Percentiles rank a stretch among this genome's conserved stretches.
Evolutionary conservation across 257 asterid species (phyloP).

Genomic region (Nyctanthes arbortristis): DNA sequence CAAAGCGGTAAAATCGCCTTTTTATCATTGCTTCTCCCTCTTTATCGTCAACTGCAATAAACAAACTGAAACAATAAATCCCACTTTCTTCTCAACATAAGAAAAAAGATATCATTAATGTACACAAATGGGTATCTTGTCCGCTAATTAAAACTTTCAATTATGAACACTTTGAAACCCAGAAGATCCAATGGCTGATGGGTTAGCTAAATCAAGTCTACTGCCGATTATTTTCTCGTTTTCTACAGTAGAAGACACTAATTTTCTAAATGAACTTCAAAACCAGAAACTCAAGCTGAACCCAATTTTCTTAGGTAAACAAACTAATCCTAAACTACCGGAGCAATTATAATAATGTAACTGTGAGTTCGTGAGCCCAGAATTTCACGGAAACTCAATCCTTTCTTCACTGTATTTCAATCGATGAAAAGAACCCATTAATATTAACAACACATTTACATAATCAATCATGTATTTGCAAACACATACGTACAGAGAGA

Average conservation of each 20-base stretch:
- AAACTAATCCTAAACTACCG: background rate
- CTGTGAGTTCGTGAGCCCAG: background rate
- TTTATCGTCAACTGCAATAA: constrained; percentile 43
- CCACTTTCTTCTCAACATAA: no score
- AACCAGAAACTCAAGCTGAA: background rate
- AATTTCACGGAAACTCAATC: background rate
- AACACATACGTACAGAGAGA: background rate
- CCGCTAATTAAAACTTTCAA: no score
- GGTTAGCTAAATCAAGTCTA: background rate
- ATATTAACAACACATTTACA: background rate
- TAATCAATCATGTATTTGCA: background rate
- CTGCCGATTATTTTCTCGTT: background rate
- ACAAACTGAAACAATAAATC: constrained; percentile 10
- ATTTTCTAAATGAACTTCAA: background rate
- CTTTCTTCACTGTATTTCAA: background rate
- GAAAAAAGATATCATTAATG: no score
- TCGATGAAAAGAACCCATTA: background rate
- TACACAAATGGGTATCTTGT: no score
- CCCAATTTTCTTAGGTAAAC: background rate
- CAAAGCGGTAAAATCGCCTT: constrained; percentile 75
- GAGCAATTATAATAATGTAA: background rate
- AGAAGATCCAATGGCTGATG: background rate
- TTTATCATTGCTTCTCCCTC: constrained; percentile 61
- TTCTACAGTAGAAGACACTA: background rate
- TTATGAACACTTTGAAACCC: background rate